Percentiles rank a stretch among this genome's conserved stretches.
These are phyloP conservation scores for Anthostomella pinea DNA, from an alignment of 2,329 filamentous ascomycete species.

Conservation along the genomic window DNA sequence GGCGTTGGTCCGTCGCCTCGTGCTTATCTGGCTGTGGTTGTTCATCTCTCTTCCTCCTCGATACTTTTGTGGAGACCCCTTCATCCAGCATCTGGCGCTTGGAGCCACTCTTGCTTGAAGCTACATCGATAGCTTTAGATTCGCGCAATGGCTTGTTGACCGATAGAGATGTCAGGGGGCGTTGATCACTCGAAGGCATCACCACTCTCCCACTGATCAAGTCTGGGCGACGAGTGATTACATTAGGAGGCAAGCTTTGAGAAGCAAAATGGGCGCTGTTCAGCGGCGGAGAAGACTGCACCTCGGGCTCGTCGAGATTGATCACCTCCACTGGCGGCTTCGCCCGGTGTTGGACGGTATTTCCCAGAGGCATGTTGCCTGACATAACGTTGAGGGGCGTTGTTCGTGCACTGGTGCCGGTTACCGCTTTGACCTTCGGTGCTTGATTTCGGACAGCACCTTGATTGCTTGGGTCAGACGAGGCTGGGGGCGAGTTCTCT, in stretches of 20 bases:
- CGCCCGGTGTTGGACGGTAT: too few relatives aligned
- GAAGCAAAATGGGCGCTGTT: neutral
- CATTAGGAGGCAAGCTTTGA: neutral
- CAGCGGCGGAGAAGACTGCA: neutral
- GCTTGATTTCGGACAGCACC: slow-evolving; percentile 9
- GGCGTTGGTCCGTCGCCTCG: neutral
- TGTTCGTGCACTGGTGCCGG: neutral
- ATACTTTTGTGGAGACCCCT: neutral
- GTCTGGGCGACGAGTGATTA: neutral
- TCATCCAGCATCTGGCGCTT: slow-evolving; percentile 1
- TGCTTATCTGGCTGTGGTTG: neutral
- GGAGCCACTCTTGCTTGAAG: neutral
- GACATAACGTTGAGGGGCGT: neutral
- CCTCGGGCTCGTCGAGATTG: neutral
- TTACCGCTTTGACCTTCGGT: neutral
- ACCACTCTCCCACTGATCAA: too few relatives aligned
- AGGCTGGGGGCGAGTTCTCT: slow-evolving; percentile 9
- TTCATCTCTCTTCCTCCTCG: neutral
- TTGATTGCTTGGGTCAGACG: slow-evolving; percentile 11
- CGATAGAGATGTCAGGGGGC: too few relatives aligned
- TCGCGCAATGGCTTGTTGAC: too few relatives aligned
- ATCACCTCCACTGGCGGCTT: neutral
- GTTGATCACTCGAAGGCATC: too few relatives aligned
- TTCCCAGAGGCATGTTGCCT: neutral
- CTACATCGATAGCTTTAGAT: too few relatives aligned